These are phyloP conservation scores for Diutina pseudorugosa DNA, from an alignment of 1,139 yeast species.

Conservation along the genomic window DNA sequence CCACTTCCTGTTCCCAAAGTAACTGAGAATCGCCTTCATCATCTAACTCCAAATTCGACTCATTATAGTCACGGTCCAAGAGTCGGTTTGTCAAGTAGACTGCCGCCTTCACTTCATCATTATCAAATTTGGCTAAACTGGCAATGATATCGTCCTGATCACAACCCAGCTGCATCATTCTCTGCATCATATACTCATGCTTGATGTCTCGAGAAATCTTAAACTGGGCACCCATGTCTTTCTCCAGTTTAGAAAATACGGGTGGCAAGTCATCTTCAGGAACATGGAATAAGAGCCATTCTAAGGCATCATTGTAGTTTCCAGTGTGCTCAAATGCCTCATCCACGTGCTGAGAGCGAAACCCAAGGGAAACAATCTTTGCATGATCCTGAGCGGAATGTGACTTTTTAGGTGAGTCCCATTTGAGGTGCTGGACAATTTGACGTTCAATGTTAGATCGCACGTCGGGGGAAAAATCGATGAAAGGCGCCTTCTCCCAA, in stretches of 20 bases:
- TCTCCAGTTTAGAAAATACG: constrained; percentile 32
- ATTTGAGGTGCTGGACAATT: constrained; percentile 39
- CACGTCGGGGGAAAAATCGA: constrained; percentile 36
- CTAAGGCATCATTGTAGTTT: constrained; percentile 45
- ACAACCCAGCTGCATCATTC: constrained; percentile 55
- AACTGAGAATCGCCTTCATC: constrained; percentile 14
- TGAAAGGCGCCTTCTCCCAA: constrained; percentile 52
- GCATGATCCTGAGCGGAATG: neutral
- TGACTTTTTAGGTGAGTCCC: constrained; percentile 18
- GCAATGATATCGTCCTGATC: constrained; percentile 51
- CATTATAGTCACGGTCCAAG: constrained; percentile 11
- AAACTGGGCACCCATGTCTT: constrained; percentile 35
- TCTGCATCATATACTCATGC: constrained; percentile 32
- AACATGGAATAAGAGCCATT: constrained; percentile 77
- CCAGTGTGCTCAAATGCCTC: constrained; percentile 60
- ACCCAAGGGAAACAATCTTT: constrained; percentile 37
- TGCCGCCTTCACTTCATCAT: constrained; percentile 41
- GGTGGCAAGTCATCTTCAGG: constrained; percentile 90
- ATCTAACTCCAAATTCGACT: constrained; percentile 8
- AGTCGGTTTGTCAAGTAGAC: constrained; percentile 36
- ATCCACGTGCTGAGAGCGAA: constrained; percentile 51
- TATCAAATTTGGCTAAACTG: constrained; percentile 27
- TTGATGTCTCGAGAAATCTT: constrained; percentile 33
- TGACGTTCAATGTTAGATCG: constrained; percentile 44
- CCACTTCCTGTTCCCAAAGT: constrained; percentile 71